Base-by-base conservation (phyloP, 208 protist genomes). In the Acanthamoeba sp. region DNA sequence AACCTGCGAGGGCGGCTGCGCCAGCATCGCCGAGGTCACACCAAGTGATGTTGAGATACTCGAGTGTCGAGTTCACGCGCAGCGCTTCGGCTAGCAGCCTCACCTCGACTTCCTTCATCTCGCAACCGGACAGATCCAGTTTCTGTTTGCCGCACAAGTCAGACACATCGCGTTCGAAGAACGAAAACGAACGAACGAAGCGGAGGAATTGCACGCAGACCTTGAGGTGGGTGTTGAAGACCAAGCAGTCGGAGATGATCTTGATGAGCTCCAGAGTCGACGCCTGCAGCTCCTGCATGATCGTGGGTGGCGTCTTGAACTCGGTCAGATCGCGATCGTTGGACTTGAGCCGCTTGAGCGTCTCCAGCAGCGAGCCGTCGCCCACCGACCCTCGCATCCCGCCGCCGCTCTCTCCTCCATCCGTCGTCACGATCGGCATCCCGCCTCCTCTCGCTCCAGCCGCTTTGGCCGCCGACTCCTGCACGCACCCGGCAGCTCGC, bases 141-240 rank as follows among this genome's bases (percentile, higher is more conserved):
- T 90, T 90, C 82, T 90, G 82, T 27, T 36, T 18, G n/a, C 4
- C 20, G 18, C 40, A 22, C 27, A 20, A 20, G 69, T 78, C 34
- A 27, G 50, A 10, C 34, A 18, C 24, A 7, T 64, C 27, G 32
- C 7, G 34, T 48, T 57, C 40, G 34, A 90, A 66, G 52, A 90
- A 34, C 32, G 55, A 85, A 57, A 85, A 18, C 27, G 66, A 52
- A n/a, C n/a, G n/a, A n/a, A n/a, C n/a, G 57, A 85, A 85, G 76
- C 40, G 40, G 27, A 85, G 29, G 27, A 57, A 85, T n/a, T 4
- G 1, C 5, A 24, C 1, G 32, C 12, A n/a, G 18, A 90, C 82
- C 55, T 90, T 90, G 55, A 90, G 82, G 52, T 90, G 82, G 10
- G 82, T 90, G 55, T 90, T 90, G 52, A 90, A 90, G 55, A 90